phyloP scores from a whole-genome alignment of 495 filamentous ascomycete species.

The Glonium stellatum region DNA sequence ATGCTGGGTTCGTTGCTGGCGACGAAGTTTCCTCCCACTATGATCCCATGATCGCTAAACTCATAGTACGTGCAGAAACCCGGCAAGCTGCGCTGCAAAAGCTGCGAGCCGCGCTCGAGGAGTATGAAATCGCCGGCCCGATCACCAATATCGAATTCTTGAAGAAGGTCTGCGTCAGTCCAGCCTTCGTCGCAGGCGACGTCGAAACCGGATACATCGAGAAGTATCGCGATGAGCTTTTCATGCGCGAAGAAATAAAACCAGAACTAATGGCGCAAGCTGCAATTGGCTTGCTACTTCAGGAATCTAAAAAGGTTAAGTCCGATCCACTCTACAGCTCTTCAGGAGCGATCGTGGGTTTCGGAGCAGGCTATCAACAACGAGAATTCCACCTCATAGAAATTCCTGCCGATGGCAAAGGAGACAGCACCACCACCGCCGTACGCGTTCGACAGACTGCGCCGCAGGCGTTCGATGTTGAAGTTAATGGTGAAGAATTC shows the following conservation, averaged over 20 bases:
- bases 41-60: constrained; percentile 97
- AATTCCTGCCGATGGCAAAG: constrained; percentile 41
- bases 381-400: constrained; percentile 53
- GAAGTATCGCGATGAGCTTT: constrained; percentile 65
- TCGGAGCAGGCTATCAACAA: constrained; percentile 47
- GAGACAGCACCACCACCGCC: constrained; percentile 18
- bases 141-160: constrained; percentile 96
- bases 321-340: constrained; percentile 15
- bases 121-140: constrained; percentile 88
- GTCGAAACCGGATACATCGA: constrained; percentile 96
- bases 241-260: constrained; percentile 19
- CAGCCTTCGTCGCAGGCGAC: constrained; percentile 75
- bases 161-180: constrained; percentile 72
- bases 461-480: constrained; percentile 56
- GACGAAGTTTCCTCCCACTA: constrained; percentile 94
- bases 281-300: constrained; percentile 60
- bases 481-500: constrained; percentile 48
- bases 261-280: constrained; percentile 62
- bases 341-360: constrained; percentile 40
- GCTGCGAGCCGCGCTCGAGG: constrained; percentile 69
- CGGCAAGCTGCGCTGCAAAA: constrained; percentile 78
- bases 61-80: constrained; percentile 80
- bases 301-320: constrained; percentile 33
- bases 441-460: constrained; percentile 62
- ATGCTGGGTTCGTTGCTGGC: constrained; percentile 84